phyloP scores from a whole-genome alignment of 176 grass and related monocot genomes.

The Oryza nivara region DNA sequence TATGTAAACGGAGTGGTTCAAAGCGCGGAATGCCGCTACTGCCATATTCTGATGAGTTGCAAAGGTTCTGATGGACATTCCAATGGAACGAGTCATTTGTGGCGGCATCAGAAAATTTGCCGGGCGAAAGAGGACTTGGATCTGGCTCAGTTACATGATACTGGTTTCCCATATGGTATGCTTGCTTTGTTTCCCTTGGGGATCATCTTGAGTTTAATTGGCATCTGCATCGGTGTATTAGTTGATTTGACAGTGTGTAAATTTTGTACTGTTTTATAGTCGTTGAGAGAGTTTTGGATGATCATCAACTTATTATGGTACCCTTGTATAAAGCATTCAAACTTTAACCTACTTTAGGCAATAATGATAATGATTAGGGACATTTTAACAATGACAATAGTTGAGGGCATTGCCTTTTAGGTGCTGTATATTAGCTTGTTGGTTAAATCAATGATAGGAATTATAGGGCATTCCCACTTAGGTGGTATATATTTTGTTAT shows the following conservation, averaged over 20 bases:
- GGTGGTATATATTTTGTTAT: no score
- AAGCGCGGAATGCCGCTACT: constrained; percentile 51
- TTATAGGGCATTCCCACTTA: no score
- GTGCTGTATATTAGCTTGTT: neutral
- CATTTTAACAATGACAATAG: constrained; percentile 12
- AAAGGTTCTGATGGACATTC: constrained; percentile 53
- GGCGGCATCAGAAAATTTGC: constrained; percentile 62
- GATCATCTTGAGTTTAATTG: neutral
- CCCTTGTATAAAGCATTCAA: constrained; percentile 14
- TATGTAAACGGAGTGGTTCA: constrained; percentile 45
- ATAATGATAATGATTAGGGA: neutral
- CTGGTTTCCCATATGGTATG: constrained; percentile 37
- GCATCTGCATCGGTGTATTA: neutral
- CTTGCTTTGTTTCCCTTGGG: neutral
- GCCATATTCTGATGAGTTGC: constrained; percentile 54
- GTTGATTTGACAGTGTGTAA: neutral
- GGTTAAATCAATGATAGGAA: neutral
- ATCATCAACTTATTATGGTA: neutral
- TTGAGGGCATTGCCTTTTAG: neutral
- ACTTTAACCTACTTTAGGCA: neutral
- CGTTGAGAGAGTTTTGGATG: neutral
- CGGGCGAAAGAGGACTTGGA: constrained; percentile 39
- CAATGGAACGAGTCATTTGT: constrained; percentile 63
- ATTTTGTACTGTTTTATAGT: neutral
- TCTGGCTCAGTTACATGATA: constrained; percentile 22